Conservation (phyloP, 169 alveolate genomes). For the Pseudocohnilembus persalinus region DNA sequence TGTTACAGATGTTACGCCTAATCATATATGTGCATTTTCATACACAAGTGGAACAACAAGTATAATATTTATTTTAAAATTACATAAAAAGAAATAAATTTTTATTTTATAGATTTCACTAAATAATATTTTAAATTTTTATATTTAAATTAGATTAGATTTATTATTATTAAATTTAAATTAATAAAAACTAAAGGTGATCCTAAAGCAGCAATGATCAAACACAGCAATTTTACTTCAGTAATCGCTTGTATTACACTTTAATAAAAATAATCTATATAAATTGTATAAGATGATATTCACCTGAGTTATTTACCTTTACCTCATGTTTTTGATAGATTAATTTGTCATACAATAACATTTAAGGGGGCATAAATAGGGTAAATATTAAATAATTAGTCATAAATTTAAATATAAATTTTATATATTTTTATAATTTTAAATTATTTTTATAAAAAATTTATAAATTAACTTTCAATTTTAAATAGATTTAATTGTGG, state of each 20-base stretch:
- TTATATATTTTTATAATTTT: background rate
- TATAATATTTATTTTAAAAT: no score
- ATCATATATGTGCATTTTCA: slow-evolving; percentile 88
- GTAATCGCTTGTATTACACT: slow-evolving; percentile 49
- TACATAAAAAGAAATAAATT: no score
- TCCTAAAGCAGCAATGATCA: slow-evolving; percentile 96
- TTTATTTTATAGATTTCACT: no score
- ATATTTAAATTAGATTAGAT: no score
- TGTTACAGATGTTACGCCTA: slow-evolving; percentile 52
- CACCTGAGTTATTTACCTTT: slow-evolving; percentile 49
- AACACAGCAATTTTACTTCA: slow-evolving; percentile 85
- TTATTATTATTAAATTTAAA: no score
- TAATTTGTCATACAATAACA: slow-evolving; percentile 3
- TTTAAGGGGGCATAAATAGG: slow-evolving; percentile 42
- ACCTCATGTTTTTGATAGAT: slow-evolving; percentile 69
- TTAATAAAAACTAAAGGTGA: slow-evolving; percentile 80
- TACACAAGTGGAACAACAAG: slow-evolving; percentile 97
- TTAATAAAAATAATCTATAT: slow-evolving; percentile 27
- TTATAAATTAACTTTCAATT: no score
- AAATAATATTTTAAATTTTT: no score
- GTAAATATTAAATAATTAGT: slow-evolving; percentile 11
- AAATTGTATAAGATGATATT: slow-evolving; percentile 25
- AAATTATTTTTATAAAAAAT: no score
- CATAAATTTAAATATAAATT: no score
- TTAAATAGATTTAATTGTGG: slow-evolving; percentile 31